A percentile compares a stretch with the other conserved stretches of the same genome.
Evolutionary conservation across 352 stramenopile genomes (phyloP).

Genomic region (Phytophthora kernoviae): DNA sequence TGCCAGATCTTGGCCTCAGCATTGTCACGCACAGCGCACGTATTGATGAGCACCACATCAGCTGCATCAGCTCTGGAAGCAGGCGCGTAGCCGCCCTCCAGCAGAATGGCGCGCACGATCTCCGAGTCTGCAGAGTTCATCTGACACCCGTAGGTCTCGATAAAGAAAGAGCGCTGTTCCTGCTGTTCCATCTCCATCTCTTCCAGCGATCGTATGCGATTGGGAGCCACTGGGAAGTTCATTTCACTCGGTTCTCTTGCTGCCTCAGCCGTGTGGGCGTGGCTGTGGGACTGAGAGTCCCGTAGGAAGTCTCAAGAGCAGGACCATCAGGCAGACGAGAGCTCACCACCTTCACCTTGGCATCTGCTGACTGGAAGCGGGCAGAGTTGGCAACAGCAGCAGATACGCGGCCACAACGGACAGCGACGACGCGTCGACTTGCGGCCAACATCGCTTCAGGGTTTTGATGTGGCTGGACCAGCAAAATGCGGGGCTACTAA

Average conservation of each 20-base stretch:
- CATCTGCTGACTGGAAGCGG: constrained; percentile 39
- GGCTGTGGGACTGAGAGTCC: constrained; percentile 41
- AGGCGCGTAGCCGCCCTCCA: constrained; percentile 72
- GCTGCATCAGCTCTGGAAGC: constrained; percentile 72
- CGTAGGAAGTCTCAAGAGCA: constrained; percentile 77
- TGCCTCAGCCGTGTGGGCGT: constrained; percentile 26
- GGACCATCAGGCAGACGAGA: constrained; percentile 58
- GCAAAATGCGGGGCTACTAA: constrained; percentile 1
- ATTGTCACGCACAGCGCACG: constrained; percentile 99
- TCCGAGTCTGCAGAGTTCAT: constrained; percentile 99
- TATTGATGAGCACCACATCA: constrained; percentile 98
- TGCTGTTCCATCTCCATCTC: constrained; percentile 36
- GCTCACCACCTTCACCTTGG: constrained; percentile 39
- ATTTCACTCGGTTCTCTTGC: constrained; percentile 68
- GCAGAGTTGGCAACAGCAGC: background rate
- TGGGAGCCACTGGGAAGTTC: constrained; percentile 59
- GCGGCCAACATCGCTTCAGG: constrained; percentile 20
- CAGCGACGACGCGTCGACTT: constrained; percentile 16
- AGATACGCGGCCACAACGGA: background rate
- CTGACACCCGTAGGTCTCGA: constrained; percentile 98
- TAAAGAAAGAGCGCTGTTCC: constrained; percentile 68
- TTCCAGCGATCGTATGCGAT: constrained; percentile 56
- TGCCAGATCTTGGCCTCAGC: constrained; percentile 96
- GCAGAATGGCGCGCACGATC: constrained; percentile 96
- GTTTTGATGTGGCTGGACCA: constrained; percentile 13